Evolutionary conservation across 116 monocot genomes (phyloP), one percentile per base, ranked within the genome.

Genomic region (Trichopus zeylanicus): DNA sequence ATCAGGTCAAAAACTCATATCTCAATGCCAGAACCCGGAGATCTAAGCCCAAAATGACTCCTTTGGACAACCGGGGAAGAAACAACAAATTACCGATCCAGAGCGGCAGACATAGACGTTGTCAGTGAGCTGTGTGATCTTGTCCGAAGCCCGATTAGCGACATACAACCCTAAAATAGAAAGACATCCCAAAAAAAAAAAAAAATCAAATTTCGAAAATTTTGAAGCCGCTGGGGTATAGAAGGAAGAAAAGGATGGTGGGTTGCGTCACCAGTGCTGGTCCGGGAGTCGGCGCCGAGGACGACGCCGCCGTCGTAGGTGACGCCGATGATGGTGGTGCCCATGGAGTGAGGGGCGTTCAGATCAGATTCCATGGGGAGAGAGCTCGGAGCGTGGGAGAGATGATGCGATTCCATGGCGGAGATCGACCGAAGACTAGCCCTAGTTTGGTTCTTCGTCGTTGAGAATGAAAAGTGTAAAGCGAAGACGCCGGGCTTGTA

Each of bases 261-360:
- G n/a, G n/a, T n/a, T n/a, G n/a, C n/a, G n/a, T n/a, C n/a, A 95
- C 95, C 86, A 33, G 90, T 95, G 81, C 87, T 95, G 51, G 87
- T 95, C 52, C 95, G 66, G 53, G 87, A 90, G 55, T 95, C 90
- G 62, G 86, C 90, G 39, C 84, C 90, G 37, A 95, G 90, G 27
- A 89, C 62, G 30, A 95, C 79, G 47, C 87, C 87, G 31, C 91
- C 95, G 54, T 84, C 70, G 73, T 95, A 95, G 32, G 72, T 75
- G 64, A 87, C 87, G 22, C 90, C 90, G 68, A 90, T 73, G 73
- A 90, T 95, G 61, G 95, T 95, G 46, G 90, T 95, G 2, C 95
- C 95, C 78, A 77, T 84, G 33, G 84, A 83, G 55, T 76, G 76
- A 18, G 87, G 76, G 0, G 78, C 69, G 23, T 64, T 68, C 7